Base-by-base conservation (phyloP, 441 rosid species). In the Isatis lusitanica region DNA sequence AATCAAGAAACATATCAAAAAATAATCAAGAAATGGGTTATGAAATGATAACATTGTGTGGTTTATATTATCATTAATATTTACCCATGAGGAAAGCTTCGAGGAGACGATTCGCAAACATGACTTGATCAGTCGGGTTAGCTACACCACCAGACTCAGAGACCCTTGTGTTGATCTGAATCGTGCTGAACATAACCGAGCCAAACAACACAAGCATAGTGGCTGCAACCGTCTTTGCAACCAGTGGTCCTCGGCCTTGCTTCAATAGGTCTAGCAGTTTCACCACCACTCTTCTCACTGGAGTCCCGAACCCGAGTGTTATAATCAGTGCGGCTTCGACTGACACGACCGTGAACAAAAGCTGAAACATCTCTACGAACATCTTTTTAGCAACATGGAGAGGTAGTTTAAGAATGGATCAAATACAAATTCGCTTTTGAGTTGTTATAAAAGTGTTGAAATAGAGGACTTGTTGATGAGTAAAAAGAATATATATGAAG, bases 171-270 rank as follows among this genome's bases (percentile, higher is more conserved):
- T 77, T 53, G 61, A 78, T 78, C 21, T 78, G 74, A 16, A 78
- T 30, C 2, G 77, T 68, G 52, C 70, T 67, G 17, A 53, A 78
- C 74, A 73, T 0, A 55, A 78, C 77, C 24, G 81, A 78, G 55
- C 77, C 81, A 46, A 78, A 78, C 77, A 78, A 53, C 26, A 78
- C 70, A 44, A 78, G 53, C 77, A 78, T 72, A 16, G 81, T 78
- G 55, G 70, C 55, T 67, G 70, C 77, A 12, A 73, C 81, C 13
- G 81, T 78, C 38, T 72, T 73, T 31, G 62, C 2, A 46, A 78
- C 66, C 26, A 72, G 33, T 0, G 77, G 74, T 67, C 56, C 77
- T 44, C 81, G 68, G n/a, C 81, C 81, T 78, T 61, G 61, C 57
- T 73, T 78, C 7, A 56, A 73, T 4, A 72, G 11, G 70, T 78